phyloP scores from a whole-genome alignment of 176 grass and related monocot species.

The Musa acuminata region DNA sequence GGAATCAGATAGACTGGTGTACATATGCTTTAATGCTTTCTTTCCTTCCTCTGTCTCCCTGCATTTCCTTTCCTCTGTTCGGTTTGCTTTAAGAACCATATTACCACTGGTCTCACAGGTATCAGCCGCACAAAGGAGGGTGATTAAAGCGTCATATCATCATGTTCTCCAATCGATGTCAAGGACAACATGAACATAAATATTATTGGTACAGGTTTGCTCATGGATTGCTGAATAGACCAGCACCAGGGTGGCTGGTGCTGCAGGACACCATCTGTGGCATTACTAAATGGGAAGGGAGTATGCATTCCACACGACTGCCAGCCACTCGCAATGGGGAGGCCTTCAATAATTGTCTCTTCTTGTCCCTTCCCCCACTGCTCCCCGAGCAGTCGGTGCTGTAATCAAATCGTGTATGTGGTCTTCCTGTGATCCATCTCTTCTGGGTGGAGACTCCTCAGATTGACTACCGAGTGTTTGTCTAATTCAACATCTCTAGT shows the following conservation, averaged over 20 bases:
- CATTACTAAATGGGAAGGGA: conserved; percentile 1
- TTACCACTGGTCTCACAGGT: too few relatives aligned
- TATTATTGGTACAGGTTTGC: not conserved
- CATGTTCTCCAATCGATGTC: not conserved
- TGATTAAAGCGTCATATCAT: too few relatives aligned
- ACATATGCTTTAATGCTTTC: too few relatives aligned
- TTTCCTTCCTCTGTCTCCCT: too few relatives aligned
- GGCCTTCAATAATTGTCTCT: not conserved
- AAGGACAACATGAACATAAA: not conserved
- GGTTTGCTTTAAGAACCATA: too few relatives aligned
- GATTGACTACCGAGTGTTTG: not conserved
- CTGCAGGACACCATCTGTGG: too few relatives aligned
- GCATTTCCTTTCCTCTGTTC: too few relatives aligned
- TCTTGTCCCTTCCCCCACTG: not conserved
- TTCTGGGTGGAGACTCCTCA: too few relatives aligned
- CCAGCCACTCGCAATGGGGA: not conserved
- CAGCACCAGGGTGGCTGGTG: not conserved
- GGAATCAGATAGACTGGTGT: too few relatives aligned
- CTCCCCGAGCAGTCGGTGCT: not conserved
- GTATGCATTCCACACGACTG: conserved; percentile 14
- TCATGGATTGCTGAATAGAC: conserved; percentile 4
- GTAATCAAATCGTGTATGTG: too few relatives aligned
- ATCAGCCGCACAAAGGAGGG: too few relatives aligned
- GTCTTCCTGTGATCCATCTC: too few relatives aligned
- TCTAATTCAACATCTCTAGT: not conserved